phyloP scores from a whole-genome alignment of 495 filamentous ascomycete genomes.

The Corynascus novoguineensis region DNA sequence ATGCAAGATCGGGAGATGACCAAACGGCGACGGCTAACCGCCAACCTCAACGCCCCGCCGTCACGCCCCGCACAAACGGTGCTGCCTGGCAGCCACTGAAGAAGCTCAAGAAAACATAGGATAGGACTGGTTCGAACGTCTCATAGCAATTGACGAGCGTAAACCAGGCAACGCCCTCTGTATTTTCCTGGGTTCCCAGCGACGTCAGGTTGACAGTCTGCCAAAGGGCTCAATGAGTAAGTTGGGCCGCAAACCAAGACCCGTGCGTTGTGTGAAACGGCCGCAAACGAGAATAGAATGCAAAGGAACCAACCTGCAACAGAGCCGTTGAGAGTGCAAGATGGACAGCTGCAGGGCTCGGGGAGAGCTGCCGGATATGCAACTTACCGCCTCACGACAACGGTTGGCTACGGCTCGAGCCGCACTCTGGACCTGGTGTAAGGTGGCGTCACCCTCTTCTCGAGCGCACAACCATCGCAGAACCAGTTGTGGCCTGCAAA shows the following conservation, averaged over 20 bases:
- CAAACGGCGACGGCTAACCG: no score
- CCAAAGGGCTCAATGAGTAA: constrained; percentile 16
- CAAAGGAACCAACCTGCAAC: constrained; percentile 1
- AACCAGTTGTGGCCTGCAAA: not conserved
- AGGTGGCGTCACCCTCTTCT: constrained; percentile 14
- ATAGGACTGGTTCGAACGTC: no score
- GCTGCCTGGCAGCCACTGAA: no score
- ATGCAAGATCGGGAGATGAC: constrained; percentile 25
- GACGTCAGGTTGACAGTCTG: not conserved
- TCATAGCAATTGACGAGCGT: constrained; percentile 23
- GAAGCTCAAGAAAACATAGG: no score
- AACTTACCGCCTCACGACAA: constrained; percentile 25
- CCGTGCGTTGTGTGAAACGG: not conserved
- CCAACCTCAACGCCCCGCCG: no score
- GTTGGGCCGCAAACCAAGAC: constrained; percentile 11
- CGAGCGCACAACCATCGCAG: constrained; percentile 8
- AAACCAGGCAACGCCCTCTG: not conserved
- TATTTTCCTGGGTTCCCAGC: not conserved
- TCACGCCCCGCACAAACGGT: no score
- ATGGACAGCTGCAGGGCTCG: constrained; percentile 5
- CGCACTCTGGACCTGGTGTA: constrained; percentile 18
- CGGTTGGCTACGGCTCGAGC: constrained; percentile 29
- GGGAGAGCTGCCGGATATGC: constrained; percentile 29
- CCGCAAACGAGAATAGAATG: constrained; percentile 15
- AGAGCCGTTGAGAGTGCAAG: constrained; percentile 1